phyloP scores from a whole-genome alignment of 2,329 filamentous ascomycete genomes.

The Botrytis galanthina region DNA sequence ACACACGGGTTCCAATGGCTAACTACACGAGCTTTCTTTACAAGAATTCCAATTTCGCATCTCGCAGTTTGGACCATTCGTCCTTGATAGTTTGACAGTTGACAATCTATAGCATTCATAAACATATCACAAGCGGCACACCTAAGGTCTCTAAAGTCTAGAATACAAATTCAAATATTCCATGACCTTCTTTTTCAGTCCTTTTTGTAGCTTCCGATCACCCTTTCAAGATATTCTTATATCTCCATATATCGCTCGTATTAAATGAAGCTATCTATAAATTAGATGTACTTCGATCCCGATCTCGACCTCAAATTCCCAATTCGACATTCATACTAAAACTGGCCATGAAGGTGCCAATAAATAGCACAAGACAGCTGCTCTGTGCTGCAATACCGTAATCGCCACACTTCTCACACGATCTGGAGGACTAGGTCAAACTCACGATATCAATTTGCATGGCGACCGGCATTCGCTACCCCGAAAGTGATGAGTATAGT shows the following conservation, averaged over 20 bases:
- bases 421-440: background rate
- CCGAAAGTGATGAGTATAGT: background rate
- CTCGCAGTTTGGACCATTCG: accelerated
- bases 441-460: background rate
- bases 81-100: accelerated
- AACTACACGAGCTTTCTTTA: background rate
- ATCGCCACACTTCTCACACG: background rate
- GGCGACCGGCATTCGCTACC: background rate
- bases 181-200: accelerated
- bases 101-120: background rate
- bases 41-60: no score
- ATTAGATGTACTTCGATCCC: background rate
- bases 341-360: background rate
- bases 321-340: no score
- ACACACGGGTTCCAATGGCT: no score
- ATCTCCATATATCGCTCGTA: background rate
- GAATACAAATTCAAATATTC: background rate
- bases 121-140: background rate
- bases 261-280: background rate
- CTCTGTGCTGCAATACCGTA: background rate
- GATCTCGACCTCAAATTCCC: no score
- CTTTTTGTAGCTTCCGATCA: background rate
- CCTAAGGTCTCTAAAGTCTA: background rate
- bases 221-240: background rate
- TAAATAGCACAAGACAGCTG: background rate